phyloP scores from a whole-genome alignment of 2,329 filamentous ascomycete genomes.

The Aureobasidium sp. region DNA sequence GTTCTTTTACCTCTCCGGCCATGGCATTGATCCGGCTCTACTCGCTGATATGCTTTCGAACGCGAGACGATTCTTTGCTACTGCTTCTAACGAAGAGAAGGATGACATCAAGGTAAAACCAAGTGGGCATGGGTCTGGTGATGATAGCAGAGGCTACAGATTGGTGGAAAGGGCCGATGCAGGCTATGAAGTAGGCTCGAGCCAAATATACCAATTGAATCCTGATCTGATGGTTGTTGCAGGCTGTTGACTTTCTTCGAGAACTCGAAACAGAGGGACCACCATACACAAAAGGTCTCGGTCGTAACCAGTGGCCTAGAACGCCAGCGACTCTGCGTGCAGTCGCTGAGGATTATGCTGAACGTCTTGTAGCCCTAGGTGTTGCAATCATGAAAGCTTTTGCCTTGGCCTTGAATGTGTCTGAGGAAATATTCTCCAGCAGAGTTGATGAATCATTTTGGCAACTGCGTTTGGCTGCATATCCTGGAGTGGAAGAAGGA shows the following conservation, averaged over 20 bases:
- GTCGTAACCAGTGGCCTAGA: conserved; percentile 1
- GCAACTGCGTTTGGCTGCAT: conserved; percentile 8
- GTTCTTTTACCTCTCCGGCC: conserved; percentile 11
- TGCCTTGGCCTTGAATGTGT: neutral
- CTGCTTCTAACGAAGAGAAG: neutral
- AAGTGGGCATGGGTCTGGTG: neutral
- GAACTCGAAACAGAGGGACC: neutral
- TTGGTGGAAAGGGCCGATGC: neutral
- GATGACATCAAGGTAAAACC: neutral
- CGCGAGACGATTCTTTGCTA: conserved; percentile 2
- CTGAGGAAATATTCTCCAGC: neutral
- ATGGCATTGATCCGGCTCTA: neutral
- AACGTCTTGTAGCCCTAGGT: neutral
- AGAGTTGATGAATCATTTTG: conserved; percentile 7
- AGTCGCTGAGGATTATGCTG: neutral
- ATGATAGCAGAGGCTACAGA: conserved; percentile 4
- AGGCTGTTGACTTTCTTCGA: conserved; percentile 10
- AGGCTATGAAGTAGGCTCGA: neutral
- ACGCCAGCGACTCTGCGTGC: neutral
- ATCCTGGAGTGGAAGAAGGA: neutral
- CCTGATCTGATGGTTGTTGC: neutral
- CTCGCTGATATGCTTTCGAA: neutral
- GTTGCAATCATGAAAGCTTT: conserved; percentile 8
- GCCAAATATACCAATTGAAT: neutral
- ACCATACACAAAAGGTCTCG: conserved; percentile 3